Conservation (phyloP, 1,284 basidiomycete genomes). For the Amylostereum chailletii region DNA sequence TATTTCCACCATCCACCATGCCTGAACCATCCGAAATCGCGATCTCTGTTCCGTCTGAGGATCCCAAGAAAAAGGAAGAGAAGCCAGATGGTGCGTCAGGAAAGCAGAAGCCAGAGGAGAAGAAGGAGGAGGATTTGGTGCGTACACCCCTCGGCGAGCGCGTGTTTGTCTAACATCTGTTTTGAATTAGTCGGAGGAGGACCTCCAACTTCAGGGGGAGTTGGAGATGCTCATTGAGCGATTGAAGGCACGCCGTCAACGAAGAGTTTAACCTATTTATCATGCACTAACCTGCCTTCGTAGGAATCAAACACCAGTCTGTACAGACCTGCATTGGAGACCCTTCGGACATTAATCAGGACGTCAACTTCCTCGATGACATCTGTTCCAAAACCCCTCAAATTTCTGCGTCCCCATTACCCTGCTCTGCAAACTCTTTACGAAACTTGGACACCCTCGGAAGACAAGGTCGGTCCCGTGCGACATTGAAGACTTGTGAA, state of each 20-base stretch:
- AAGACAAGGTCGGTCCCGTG: slow-evolving; percentile 58
- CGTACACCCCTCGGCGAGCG: background rate
- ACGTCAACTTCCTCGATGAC: slow-evolving; percentile 99
- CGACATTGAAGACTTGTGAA: background rate
- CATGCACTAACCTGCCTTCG: slow-evolving; percentile 9
- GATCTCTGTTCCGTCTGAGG: background rate
- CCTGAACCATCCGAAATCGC: background rate
- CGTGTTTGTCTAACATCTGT: background rate
- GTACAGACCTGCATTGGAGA: slow-evolving; percentile 89
- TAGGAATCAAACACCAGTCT: slow-evolving; percentile 85
- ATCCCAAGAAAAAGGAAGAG: background rate
- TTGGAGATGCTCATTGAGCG: slow-evolving; percentile 97
- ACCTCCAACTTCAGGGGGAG: slow-evolving; percentile 89
- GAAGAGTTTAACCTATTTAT: background rate
- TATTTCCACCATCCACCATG: background rate
- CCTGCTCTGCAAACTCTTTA: slow-evolving; percentile 80
- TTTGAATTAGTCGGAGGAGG: slow-evolving; percentile 78
- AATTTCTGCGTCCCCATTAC: slow-evolving; percentile 96
- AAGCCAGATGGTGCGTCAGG: background rate
- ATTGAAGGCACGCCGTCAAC: slow-evolving; percentile 55
- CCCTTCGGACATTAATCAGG: slow-evolving; percentile 87
- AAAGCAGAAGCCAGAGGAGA: background rate
- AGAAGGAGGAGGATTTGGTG: slow-evolving; percentile 2
- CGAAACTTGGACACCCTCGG: slow-evolving; percentile 70
- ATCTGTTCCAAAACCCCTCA: slow-evolving; percentile 98